Evolutionary conservation across 177 flowering plant species (phyloP).

Genomic region (Vitis hybrid): DNA sequence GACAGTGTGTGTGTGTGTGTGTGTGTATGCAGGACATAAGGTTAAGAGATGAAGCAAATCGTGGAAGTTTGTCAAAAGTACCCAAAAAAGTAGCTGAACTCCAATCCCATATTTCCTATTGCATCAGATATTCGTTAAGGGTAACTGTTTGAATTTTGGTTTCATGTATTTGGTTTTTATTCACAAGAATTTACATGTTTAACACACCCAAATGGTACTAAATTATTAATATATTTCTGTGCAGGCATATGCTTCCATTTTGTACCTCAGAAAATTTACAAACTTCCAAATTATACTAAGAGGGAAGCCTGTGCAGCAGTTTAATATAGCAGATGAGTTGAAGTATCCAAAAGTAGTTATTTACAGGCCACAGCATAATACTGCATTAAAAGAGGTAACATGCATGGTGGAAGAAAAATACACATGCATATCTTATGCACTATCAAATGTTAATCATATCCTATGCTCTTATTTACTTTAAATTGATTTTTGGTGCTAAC

Average conservation of each 20-base stretch:
- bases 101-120: constrained; percentile 74
- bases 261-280: constrained; percentile 75
- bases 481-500: no score
- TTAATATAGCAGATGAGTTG: constrained; percentile 63
- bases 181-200: constrained; percentile 6
- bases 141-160: constrained; percentile 33
- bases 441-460: background rate
- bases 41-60: constrained; percentile 73
- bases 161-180: constrained; percentile 5
- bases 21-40: constrained; percentile 63
- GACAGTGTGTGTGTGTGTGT: no score
- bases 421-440: background rate
- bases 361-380: constrained; percentile 68
- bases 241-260: constrained; percentile 85
- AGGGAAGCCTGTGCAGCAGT: constrained; percentile 83
- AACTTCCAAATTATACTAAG: constrained; percentile 73
- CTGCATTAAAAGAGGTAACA: constrained; percentile 52
- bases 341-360: constrained; percentile 37
- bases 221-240: constrained; percentile 5
- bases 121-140: constrained; percentile 74
- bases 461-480: no score
- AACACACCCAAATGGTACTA: background rate
- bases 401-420: background rate
- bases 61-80: constrained; percentile 28
- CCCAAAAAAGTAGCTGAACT: constrained; percentile 32